These are phyloP conservation scores for Isatis lusitanica DNA, from an alignment of 441 rosid species.

Conservation along the genomic window DNA sequence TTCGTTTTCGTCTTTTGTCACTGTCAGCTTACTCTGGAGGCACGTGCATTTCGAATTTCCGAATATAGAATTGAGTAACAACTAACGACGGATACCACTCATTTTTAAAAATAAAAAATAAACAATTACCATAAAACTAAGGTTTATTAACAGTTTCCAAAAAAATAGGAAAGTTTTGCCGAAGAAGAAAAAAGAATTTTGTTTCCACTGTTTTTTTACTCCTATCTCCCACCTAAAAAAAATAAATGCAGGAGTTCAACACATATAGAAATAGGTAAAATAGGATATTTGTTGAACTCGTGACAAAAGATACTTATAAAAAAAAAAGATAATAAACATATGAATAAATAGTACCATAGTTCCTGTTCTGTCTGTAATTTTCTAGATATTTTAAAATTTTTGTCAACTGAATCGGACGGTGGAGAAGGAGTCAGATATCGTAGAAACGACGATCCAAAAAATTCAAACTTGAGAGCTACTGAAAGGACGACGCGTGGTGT, in stretches of 20 bases:
- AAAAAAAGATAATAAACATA: not conserved
- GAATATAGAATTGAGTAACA: not conserved
- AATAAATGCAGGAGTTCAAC: not conserved
- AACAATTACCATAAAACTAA: not conserved
- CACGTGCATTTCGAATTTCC: not conserved
- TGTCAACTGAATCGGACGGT: constrained; percentile 33
- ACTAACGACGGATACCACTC: not conserved
- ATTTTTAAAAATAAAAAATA: not conserved
- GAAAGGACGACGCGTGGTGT: constrained; percentile 22
- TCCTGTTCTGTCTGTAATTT: not conserved
- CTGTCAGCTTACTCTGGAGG: not conserved
- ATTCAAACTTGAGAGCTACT: constrained; percentile 31
- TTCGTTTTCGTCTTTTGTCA: not conserved
- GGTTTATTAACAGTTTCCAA: not conserved
- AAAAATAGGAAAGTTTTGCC: too few relatives aligned
- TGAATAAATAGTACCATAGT: not conserved
- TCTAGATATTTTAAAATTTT: not conserved
- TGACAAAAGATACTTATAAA: not conserved
- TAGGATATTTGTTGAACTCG: not conserved
- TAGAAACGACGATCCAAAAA: not conserved
- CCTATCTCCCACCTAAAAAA: not conserved
- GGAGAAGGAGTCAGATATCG: not conserved
- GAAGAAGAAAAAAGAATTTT: too few relatives aligned
- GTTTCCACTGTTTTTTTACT: not conserved
- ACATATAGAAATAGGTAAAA: not conserved